Percentiles rank a stretch among this genome's conserved stretches.
Evolutionary conservation across 2,329 filamentous ascomycete genomes (phyloP).

Genomic region (Paecilomyces formosus): DNA sequence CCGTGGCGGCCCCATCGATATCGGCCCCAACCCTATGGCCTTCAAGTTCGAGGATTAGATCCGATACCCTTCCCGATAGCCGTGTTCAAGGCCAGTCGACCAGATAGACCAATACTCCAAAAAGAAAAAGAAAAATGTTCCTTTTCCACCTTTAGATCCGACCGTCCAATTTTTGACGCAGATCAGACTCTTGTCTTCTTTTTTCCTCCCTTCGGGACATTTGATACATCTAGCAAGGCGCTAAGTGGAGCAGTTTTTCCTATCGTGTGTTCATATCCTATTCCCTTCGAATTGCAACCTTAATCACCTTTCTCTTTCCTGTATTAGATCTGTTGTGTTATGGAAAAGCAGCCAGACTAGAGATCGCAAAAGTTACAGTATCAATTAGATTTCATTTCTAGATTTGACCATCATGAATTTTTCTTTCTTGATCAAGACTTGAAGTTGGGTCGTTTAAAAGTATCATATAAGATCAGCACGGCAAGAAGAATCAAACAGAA

Average conservation of each 20-base stretch:
- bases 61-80: neutral
- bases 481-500: neutral
- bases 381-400: neutral
- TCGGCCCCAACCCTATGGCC: constrained; percentile 63
- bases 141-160: neutral
- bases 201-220: constrained; percentile 1
- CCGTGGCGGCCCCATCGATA: constrained; percentile 81
- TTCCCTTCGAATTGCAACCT: neutral
- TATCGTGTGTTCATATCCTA: neutral
- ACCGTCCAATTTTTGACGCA: neutral
- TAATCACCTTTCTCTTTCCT: neutral
- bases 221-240: constrained; percentile 20
- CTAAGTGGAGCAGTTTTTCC: constrained; percentile 13
- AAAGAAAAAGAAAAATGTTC: constrained; percentile 8
- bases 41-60: constrained; percentile 88
- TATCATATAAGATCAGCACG: neutral
- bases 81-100: neutral
- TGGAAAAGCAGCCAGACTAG: neutral
- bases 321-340: neutral
- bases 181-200: constrained; percentile 4
- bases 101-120: constrained; percentile 2
- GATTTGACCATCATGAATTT: neutral
- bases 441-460: no score
- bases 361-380: neutral
- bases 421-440: neutral